Conservation (phyloP, 2,329 filamentous ascomycete species). For the Periconia sp. region DNA sequence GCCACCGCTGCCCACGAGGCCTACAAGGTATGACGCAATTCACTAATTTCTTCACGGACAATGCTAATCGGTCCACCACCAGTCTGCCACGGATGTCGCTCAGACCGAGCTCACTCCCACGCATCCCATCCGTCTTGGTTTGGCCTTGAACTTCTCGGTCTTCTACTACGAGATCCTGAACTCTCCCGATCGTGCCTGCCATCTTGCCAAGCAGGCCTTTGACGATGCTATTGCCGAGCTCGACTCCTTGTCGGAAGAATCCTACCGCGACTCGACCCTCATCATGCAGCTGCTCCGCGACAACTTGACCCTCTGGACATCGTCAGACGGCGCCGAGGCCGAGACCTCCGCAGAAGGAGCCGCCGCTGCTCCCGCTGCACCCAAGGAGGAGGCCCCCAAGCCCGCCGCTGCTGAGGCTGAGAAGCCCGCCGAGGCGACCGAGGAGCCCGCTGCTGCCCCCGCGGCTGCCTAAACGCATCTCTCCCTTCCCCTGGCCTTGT, state of each 20-base stretch:
- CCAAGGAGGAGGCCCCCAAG: conserved; percentile 67
- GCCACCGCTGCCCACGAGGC: conserved; percentile 88
- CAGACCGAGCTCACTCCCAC: conserved; percentile 97
- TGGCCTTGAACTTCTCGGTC: conserved; percentile 98
- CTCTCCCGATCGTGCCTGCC: conserved; percentile 95
- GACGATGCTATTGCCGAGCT: conserved; percentile 98
- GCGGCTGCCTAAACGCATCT: conserved; percentile 35
- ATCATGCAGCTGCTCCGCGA: conserved; percentile 99
- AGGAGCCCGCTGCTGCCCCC: conserved; percentile 36
- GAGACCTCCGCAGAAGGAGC: conserved; percentile 63
- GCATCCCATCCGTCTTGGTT: conserved; percentile 95
- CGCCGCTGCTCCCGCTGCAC: conserved; percentile 29
- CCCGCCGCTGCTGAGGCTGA: conserved; percentile 39
- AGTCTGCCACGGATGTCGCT: conserved; percentile 97
- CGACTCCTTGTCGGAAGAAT: conserved; percentile 95
- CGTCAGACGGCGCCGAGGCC: conserved; percentile 81
- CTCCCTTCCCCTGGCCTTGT: conserved; percentile 34
- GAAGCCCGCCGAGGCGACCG: conserved; percentile 46
- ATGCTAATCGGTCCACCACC: conserved; percentile 7
- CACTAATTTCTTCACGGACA: background rate
- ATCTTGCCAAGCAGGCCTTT: conserved; percentile 98
- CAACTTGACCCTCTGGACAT: conserved; percentile 98
- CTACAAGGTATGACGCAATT: conserved; percentile 77
- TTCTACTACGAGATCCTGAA: conserved; percentile 99
- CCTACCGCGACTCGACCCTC: conserved; percentile 97